Evolutionary conservation across 148 eudicot genomes (phyloP), one percentile per base, ranked within the genome.

Genomic region (Persicaria maculosa): DNA sequence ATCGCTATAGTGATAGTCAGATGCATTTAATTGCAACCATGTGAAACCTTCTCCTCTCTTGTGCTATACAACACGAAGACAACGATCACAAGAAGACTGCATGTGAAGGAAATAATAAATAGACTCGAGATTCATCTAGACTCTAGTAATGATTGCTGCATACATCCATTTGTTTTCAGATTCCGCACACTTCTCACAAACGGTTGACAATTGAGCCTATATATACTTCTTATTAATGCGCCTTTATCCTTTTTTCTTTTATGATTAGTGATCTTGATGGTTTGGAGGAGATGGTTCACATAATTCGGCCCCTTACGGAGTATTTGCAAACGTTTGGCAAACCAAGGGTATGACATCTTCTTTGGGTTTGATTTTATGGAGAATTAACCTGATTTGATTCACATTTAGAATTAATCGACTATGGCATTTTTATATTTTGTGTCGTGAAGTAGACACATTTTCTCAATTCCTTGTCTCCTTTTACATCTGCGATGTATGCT

Each of bases 311-410:
- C 74, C 97, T 96, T 52, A 84, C 89, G 93, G 97, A 96, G 85
- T 88, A 83, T 75, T 91, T 96, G 78, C 95, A 92, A 83, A 83
- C 89, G 75, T 87, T 88, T 76, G 99, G 99, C 47, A 82, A 92
- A 71, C 82, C 92, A 73, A 87, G 93, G 93, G 99, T 95, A 88
- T 82, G 79, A 45, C 44, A 72, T 79, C 40, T 62, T 65, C 31
- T 11, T 5, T 65, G 7, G 14, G 70, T 65, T 65, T 20, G 9
- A 43, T 65, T 14, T 65, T 65, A 31, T 25, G 40, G 40, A 31
- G 40, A 31, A 31, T 31, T 31, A 31, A 31, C 40, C 40, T 53
- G 58, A 53, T 15, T 53, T 53, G 14, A 4, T 16, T 53, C n/a
- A 53, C 58, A 4, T 16, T 16, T 16, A 53, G 12, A 58, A 58